phyloP scores from a whole-genome alignment of 2,329 filamentous ascomycete genomes.

The Hyphodiscus sp. region DNA sequence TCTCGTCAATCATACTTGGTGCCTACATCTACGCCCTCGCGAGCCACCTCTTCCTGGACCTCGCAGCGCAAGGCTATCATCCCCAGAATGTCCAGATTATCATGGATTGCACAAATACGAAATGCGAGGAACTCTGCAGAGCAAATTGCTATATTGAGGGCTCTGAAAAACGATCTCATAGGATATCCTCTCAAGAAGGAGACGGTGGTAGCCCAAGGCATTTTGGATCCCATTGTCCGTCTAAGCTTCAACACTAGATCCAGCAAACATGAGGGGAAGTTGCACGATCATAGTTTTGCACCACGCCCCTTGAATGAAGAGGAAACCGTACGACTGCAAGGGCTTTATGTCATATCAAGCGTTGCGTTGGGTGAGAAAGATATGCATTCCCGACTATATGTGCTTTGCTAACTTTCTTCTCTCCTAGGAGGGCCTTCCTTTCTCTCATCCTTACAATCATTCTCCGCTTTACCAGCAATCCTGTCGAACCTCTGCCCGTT shows the following conservation, averaged over 20 bases:
- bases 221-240: constrained; percentile 55
- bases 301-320: constrained; percentile 46
- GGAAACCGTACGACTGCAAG: constrained; percentile 66
- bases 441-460: constrained; percentile 65
- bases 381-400: background rate
- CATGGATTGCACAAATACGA: constrained; percentile 49
- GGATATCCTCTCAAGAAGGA: constrained; percentile 86
- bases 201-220: constrained; percentile 63
- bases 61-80: background rate
- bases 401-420: constrained; percentile 7
- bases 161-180: constrained; percentile 82
- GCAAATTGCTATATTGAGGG: constrained; percentile 56
- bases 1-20: background rate
- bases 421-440: constrained; percentile 69
- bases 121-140: constrained; percentile 45
- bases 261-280: constrained; percentile 39
- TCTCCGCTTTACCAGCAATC: constrained; percentile 61
- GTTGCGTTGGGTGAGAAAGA: constrained; percentile 68
- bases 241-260: constrained; percentile 38
- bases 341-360: constrained; percentile 77
- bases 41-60: background rate
- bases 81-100: background rate
- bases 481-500: constrained; percentile 62
- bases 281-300: constrained; percentile 39
- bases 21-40: background rate